Conservation (phyloP, 148 eudicot genomes). For the Chenopodium suecicum region DNA sequence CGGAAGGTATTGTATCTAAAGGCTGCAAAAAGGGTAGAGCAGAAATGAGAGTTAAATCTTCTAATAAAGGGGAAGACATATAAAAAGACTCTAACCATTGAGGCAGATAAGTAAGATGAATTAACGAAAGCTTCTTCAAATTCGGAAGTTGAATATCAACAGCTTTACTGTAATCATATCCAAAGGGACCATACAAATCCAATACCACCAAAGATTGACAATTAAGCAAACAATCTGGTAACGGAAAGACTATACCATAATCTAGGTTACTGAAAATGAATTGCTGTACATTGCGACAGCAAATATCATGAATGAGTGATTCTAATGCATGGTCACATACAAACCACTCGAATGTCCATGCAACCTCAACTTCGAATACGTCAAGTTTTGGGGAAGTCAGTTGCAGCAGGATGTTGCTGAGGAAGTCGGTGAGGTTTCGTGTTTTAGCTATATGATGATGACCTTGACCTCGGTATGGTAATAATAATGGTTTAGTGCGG, state of each 20-base stretch:
- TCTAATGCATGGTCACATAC: too few species aligned
- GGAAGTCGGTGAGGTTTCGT: not conserved
- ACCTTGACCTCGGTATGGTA: too few species aligned
- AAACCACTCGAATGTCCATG: too few species aligned
- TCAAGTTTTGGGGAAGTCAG: not conserved
- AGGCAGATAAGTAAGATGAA: too few species aligned
- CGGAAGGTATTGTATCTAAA: not conserved
- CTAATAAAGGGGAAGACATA: slow-evolving; percentile 8
- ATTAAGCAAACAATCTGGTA: not conserved
- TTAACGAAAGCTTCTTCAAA: not conserved
- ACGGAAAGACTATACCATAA: not conserved
- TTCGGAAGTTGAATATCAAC: not conserved
- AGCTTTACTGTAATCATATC: not conserved
- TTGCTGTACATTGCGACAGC: not conserved
- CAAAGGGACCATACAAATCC: not conserved
- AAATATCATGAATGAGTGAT: not conserved
- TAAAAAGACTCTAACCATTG: not conserved
- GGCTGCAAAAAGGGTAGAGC: too few species aligned
- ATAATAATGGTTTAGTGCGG: too few species aligned
- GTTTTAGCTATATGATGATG: too few species aligned
- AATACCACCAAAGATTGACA: not conserved
- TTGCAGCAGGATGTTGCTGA: too few species aligned
- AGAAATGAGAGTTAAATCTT: not conserved
- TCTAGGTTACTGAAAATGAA: too few species aligned
- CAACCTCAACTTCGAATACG: not conserved